phyloP scores from a whole-genome alignment of 768 basidiomycete species.

The Heimioporus sp. region DNA sequence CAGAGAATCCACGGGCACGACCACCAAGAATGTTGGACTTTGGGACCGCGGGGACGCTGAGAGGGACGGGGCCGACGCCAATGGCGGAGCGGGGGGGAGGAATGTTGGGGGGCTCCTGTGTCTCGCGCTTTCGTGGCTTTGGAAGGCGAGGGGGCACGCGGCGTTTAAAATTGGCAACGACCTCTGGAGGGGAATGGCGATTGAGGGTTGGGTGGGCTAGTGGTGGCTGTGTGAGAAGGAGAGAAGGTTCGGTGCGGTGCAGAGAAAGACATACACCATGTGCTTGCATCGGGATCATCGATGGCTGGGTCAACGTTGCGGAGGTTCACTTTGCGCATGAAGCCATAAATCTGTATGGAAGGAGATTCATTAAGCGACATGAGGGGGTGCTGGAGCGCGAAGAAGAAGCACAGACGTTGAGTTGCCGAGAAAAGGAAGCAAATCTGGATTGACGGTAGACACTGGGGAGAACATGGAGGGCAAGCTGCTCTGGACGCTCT shows the following conservation, averaged over 20 bases:
- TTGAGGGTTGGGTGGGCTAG: conserved; percentile 89
- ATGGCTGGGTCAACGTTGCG: conserved; percentile 94
- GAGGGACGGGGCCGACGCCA: conserved; percentile 64
- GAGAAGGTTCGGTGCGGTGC: conserved; percentile 16
- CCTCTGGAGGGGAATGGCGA: conserved; percentile 84
- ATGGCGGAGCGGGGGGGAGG: conserved; percentile 77
- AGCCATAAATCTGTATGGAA: conserved; percentile 84
- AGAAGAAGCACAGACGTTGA: conserved; percentile 70
- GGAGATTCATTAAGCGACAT: conserved; percentile 17
- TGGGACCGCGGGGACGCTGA: conserved; percentile 50
- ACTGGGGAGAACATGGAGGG: conserved; percentile 88
- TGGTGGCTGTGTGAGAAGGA: conserved; percentile 25
- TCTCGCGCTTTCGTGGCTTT: conserved; percentile 80
- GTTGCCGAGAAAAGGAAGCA: conserved; percentile 95
- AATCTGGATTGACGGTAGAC: conserved; percentile 97
- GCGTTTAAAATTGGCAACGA: conserved; percentile 93
- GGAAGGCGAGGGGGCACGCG: conserved; percentile 92
- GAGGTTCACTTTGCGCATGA: conserved; percentile 97
- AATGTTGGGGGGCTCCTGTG: conserved; percentile 62
- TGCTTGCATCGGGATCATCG: conserved; percentile 93
- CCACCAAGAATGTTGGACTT: conserved; percentile 45
- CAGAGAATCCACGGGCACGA: conserved; percentile 77
- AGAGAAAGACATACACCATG: conserved; percentile 76
- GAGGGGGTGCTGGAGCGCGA: conserved; percentile 16
- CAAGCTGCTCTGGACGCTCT: conserved; percentile 89